Base-by-base conservation (phyloP, 192 early-diverging fungal species). In the Jimgerdemannia lactiflua region DNA sequence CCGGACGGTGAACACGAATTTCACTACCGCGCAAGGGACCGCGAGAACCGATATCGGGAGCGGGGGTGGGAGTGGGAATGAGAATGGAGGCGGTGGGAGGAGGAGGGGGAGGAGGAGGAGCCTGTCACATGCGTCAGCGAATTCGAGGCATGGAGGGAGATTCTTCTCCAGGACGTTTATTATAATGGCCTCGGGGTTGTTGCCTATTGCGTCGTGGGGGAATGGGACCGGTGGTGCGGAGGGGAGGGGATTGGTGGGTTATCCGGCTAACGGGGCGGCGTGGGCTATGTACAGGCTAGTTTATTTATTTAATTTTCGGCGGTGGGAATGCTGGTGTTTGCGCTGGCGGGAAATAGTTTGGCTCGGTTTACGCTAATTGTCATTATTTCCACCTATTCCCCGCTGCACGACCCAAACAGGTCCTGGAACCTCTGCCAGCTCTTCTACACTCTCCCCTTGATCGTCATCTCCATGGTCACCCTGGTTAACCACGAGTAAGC, bases 381-480 rank as follows among this genome's bases (percentile, higher is more conserved):
- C 29, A 29, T 29, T 29, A 29, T 29, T 29, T 29, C 29, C 29
- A 29, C 29, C 29, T 29, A 29, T 29, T 29, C 29, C 29, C 29
- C 29, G 29, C 29, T 29, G 29, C 29, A 29, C 29, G 29, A 29
- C 29, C 29, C 29, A 29, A 29, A 29, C 29, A 59, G 49, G 49
- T 59, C 49, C 14, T 59, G 49, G 49, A 59, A 59, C 2, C 49
- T 59, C 49, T 59, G 49, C 49, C 49, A 59, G 49, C 49, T 59
- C 49, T 59, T 59, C 14, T 82, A 82, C 44, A 72, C 78, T 39
- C 29, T 82, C 29, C 81, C 81, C 18, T 69, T 82, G 74, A 82
- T 77, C 40, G 69, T 70, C 3, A 70, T 82, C 42, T 74, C 74
- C 49, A 75, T 82, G 8, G 81, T 65, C 20, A 71, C 74, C 0